These are phyloP conservation scores for Lipomyces spencermartinsiae DNA, from an alignment of 805 yeast genomes.

Conservation along the genomic window DNA sequence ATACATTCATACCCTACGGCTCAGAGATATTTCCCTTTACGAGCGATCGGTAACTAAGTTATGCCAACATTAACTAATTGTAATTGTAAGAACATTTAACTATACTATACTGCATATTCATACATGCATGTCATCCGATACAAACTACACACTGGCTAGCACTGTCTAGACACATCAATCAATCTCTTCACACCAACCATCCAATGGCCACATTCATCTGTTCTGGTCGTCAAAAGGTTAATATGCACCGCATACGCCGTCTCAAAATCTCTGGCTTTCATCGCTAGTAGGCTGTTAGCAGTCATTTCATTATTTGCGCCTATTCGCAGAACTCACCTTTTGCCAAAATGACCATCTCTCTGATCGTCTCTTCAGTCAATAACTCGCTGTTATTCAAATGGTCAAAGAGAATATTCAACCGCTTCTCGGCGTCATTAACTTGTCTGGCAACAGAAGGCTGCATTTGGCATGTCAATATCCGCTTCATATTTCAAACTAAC, in stretches of 20 bases:
- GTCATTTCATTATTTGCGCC: not conserved
- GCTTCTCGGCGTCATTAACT: constrained; percentile 78
- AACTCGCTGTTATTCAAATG: constrained; percentile 77
- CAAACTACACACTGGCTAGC: constrained; percentile 1
- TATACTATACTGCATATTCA: not conserved
- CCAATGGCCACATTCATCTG: constrained; percentile 89
- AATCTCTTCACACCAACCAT: constrained; percentile 88
- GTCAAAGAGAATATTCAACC: constrained; percentile 76
- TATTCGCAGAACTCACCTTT: constrained; percentile 26
- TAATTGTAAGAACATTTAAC: not conserved
- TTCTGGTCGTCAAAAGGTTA: constrained; percentile 66
- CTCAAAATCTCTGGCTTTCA: constrained; percentile 61
- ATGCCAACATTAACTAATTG: not conserved
- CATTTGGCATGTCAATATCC: constrained; percentile 36
- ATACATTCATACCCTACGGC: not conserved
- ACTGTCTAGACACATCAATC: constrained; percentile 67
- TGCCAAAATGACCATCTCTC: constrained; percentile 59
- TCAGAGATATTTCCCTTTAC: too few relatives aligned
- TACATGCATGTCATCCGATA: not conserved
- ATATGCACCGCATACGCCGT: constrained; percentile 59
- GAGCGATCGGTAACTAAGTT: too few relatives aligned
- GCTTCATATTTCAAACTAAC: not conserved
- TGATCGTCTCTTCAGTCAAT: constrained; percentile 62
- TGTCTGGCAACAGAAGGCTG: constrained; percentile 63
- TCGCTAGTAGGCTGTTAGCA: constrained; percentile 41